These are phyloP conservation scores for Laburnicola sp. DNA, from an alignment of 2,329 filamentous ascomycete genomes.

Conservation along the genomic window DNA sequence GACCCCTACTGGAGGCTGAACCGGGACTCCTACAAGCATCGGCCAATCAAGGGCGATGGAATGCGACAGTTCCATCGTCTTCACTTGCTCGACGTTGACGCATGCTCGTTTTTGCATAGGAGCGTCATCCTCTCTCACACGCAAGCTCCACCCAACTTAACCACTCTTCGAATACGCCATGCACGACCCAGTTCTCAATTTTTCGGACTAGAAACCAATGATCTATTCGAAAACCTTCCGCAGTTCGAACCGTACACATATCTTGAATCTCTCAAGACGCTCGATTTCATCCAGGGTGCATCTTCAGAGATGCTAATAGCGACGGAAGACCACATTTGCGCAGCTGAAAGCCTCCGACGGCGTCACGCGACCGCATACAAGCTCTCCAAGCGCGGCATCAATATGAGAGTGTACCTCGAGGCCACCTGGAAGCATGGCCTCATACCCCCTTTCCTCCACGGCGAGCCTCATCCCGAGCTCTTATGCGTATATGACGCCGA, in stretches of 20 bases:
- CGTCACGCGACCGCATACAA: constrained; percentile 34
- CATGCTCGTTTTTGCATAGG: constrained; percentile 35
- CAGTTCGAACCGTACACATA: constrained; percentile 28
- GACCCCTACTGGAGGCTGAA: constrained; percentile 29
- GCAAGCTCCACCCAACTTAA: constrained; percentile 34
- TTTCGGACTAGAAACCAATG: constrained; percentile 6
- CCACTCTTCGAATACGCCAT: constrained; percentile 32
- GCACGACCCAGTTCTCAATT: constrained; percentile 5
- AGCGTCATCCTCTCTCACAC: constrained; percentile 28
- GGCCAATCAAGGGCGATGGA: constrained; percentile 28
- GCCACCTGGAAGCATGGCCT: constrained; percentile 22
- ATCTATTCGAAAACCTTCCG: constrained; percentile 37
- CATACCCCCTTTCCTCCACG: constrained; percentile 40
- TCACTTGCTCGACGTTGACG: constrained; percentile 35
- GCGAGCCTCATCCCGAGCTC: constrained; percentile 28
- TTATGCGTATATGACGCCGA: constrained; percentile 35
- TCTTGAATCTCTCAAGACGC: constrained; percentile 28
- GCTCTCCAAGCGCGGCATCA: constrained; percentile 31
- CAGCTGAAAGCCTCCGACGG: constrained; percentile 25
- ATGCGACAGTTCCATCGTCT: constrained; percentile 38
- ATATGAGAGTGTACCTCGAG: constrained; percentile 32
- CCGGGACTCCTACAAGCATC: constrained; percentile 17
- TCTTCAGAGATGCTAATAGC: constrained; percentile 14
- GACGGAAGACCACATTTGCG: constrained; percentile 27
- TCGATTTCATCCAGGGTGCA: constrained; percentile 34